These are phyloP conservation scores for Beta corolliflora DNA, from an alignment of 179 eudicot species.

Conservation along the genomic window DNA sequence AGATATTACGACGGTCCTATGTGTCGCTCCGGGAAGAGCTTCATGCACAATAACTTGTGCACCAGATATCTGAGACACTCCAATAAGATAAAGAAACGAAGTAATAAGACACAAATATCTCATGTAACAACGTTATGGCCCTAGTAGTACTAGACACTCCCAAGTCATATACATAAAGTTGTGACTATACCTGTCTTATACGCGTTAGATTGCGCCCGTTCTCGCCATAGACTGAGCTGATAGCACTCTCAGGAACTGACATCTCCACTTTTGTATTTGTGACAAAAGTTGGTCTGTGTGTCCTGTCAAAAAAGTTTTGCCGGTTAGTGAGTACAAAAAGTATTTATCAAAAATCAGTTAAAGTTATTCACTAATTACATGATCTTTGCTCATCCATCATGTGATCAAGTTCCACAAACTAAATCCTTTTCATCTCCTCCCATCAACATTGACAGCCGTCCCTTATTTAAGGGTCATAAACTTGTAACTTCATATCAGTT, in stretches of 20 bases:
- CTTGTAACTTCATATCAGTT: too few species aligned
- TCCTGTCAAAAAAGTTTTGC: slow-evolving; percentile 33
- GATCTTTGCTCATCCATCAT: not conserved
- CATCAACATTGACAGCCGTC: not conserved
- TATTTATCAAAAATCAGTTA: not conserved
- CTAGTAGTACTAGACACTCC: too few species aligned
- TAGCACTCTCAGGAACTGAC: slow-evolving; percentile 55
- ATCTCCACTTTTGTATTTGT: slow-evolving; percentile 80
- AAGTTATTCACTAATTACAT: not conserved
- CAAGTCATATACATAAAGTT: not conserved
- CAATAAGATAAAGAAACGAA: not conserved
- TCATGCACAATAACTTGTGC: slow-evolving; percentile 73
- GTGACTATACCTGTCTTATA: slow-evolving; percentile 62
- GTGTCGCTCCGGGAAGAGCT: slow-evolving; percentile 51
- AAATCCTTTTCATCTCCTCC: not conserved
- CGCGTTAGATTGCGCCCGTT: slow-evolving; percentile 73
- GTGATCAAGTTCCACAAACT: not conserved
- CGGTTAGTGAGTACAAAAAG: not conserved
- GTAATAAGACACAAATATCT: not conserved
- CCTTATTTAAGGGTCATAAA: not conserved
- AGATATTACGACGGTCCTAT: slow-evolving; percentile 62
- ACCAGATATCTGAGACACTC: slow-evolving; percentile 65
- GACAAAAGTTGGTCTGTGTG: slow-evolving; percentile 57
- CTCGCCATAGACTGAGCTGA: slow-evolving; percentile 68
- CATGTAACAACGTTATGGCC: too few species aligned